Base-by-base conservation (phyloP, 2,329 filamentous ascomycete genomes). In the Myriosclerotinia duriaeana region DNA sequence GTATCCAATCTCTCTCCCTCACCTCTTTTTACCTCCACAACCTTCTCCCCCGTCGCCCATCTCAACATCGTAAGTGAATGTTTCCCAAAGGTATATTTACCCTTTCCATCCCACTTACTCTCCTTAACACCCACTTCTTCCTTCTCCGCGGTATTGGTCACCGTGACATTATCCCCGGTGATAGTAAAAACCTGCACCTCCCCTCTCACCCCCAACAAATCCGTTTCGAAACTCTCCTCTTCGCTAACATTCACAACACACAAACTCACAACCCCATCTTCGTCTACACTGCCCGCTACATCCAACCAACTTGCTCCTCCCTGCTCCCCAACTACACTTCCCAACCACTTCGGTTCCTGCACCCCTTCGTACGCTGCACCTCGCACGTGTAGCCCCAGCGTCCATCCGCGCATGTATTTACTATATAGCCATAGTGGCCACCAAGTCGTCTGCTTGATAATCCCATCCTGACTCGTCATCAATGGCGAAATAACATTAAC, bases 171-270 rank as follows among this genome's bases (percentile, higher is more conserved):
- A 2, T 80, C 77, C 0, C 87, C 89, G 1, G 83, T 84, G 17
- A 93, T 85, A 0, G 82, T 87, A 73, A 85, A 88, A 4, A 91
- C 86, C 38, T 84, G 73, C 0, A 90, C 84, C 1, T 82, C 77
- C 1, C 78, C 78, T 0, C 79, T 80, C 0, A 86, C 75, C 0
- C 89, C 89, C 52, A 83, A 80, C n/a, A 92, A 38, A 53, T 84
- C 80, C 0, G 85, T 85, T 68, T 84, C 81, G 64, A 89, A 87
- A 66, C 82, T 84, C 69, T 83, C 80, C 11, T 82, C 81, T 69
- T 89, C 86, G 68, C 83, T 81, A 40, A 92, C 83, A 75, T 95
- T 95, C 20, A 92, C 89, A 0, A 93, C 90, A 3, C 85, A 89
- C 69, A 94, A 72, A 69, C 82, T 89, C 1, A 89, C 80, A 63